Percentiles rank a stretch among this genome's conserved stretches.
Evolutionary conservation across 169 alveolate genomes (phyloP).

Genomic region (Eimeria necatrix): DNA sequence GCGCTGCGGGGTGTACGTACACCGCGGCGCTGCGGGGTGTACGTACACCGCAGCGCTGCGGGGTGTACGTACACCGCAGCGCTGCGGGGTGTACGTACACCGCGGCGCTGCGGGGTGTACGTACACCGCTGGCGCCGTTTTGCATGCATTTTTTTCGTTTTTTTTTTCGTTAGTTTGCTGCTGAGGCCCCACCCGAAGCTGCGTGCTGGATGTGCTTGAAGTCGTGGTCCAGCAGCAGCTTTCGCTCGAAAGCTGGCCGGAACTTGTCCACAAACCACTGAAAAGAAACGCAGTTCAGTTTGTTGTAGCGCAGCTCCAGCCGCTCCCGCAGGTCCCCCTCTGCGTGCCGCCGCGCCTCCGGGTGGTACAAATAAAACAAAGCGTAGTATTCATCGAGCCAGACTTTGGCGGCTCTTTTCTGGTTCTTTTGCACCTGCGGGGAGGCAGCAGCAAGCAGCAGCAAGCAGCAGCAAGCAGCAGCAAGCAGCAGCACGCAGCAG

Average conservation of each 20-base stretch:
- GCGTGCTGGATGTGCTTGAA: constrained; percentile 70
- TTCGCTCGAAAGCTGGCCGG: constrained; percentile 71
- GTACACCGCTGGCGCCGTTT: no score
- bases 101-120: not conserved
- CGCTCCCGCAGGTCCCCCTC: constrained; percentile 47
- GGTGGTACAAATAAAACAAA: constrained; percentile 52
- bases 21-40: not conserved
- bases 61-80: not conserved
- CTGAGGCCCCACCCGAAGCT: constrained; percentile 19
- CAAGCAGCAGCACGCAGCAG: no score
- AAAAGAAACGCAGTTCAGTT: constrained; percentile 69
- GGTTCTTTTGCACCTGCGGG: constrained; percentile 81
- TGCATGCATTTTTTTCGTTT: no score
- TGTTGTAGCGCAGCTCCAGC: constrained; percentile 14
- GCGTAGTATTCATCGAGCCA: constrained; percentile 82
- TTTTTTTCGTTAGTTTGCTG: not conserved
- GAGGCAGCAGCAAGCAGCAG: not conserved
- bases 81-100: not conserved
- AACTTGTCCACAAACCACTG: constrained; percentile 80
- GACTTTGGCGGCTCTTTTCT: constrained; percentile 80
- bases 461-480: no score
- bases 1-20: no score
- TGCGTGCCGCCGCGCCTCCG: constrained; percentile 57
- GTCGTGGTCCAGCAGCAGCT: constrained; percentile 68
- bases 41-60: no score